phyloP scores from a whole-genome alignment of 306 rosid genomes.

The Sechiopsis laciniata region DNA sequence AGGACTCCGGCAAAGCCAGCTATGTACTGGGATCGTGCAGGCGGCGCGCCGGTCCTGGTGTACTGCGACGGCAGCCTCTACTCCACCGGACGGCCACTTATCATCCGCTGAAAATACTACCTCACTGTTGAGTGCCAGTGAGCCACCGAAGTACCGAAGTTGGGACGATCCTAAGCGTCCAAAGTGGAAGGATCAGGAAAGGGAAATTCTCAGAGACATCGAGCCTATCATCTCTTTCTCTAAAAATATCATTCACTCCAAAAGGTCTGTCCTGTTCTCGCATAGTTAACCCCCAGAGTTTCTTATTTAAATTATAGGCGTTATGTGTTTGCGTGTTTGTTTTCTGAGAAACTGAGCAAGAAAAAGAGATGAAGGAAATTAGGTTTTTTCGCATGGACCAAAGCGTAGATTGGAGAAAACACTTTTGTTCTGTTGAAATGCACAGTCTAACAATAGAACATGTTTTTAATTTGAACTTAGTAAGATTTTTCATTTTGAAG shows the following conservation, averaged over 20 bases:
- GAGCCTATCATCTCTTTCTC: slow-evolving; percentile 51
- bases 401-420: background rate
- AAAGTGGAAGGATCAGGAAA: slow-evolving; percentile 61
- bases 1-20: slow-evolving; percentile 32
- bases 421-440: too few species aligned
- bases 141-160: slow-evolving; percentile 26
- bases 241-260: slow-evolving; percentile 69
- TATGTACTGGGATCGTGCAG: slow-evolving; percentile 24
- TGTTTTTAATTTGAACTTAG: too few species aligned
- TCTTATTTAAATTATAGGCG: background rate
- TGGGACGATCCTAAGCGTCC: slow-evolving; percentile 53
- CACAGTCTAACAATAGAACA: too few species aligned
- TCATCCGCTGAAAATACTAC: slow-evolving; percentile 26
- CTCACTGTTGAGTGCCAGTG: slow-evolving; percentile 26
- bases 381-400: background rate
- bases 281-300: background rate
- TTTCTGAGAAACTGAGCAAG: background rate
- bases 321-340: background rate
- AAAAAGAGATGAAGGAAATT: background rate
- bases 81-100: slow-evolving; percentile 30
- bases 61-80: slow-evolving; percentile 36
- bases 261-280: slow-evolving; percentile 29
- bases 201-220: slow-evolving; percentile 57
- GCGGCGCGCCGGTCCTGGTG: slow-evolving; percentile 33
- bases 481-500: too few species aligned